phyloP scores from a whole-genome alignment of 768 basidiomycete species.

The Flagelloscypha sp. region DNA sequence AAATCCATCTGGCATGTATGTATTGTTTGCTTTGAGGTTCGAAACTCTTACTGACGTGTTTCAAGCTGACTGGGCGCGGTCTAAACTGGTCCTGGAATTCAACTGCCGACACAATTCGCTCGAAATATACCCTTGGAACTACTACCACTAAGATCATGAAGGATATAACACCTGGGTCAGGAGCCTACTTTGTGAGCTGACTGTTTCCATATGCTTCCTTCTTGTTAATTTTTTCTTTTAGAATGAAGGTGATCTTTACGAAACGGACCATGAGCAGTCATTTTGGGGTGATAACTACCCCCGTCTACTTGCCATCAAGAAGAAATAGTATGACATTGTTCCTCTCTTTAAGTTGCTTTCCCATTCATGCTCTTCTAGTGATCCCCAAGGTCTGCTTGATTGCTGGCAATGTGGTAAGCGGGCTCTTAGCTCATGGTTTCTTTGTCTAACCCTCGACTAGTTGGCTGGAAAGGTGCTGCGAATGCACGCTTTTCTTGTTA shows the following conservation, averaged over 20 bases:
- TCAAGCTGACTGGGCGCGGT: neutral
- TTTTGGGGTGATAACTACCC: slow-evolving; percentile 29
- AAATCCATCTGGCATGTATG: slow-evolving; percentile 15
- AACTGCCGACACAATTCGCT: no score
- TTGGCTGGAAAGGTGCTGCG: slow-evolving; percentile 19
- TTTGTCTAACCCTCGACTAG: slow-evolving; percentile 6
- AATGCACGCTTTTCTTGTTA: slow-evolving; percentile 15
- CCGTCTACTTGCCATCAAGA: slow-evolving; percentile 20
- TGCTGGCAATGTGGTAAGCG: slow-evolving; percentile 29
- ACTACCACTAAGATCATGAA: slow-evolving; percentile 3
- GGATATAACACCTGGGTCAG: slow-evolving; percentile 12
- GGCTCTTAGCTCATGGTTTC: slow-evolving; percentile 1
- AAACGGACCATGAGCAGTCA: slow-evolving; percentile 21
- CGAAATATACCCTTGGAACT: no score
- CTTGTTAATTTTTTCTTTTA: neutral
- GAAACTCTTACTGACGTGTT: neutral
- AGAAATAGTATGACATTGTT: slow-evolving; percentile 22
- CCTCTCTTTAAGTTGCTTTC: neutral
- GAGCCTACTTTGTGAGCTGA: slow-evolving; percentile 22
- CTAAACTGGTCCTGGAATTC: no score
- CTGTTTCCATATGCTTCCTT: neutral
- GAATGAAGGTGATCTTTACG: slow-evolving; percentile 29
- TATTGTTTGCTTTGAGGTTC: slow-evolving; percentile 12
- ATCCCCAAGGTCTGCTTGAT: slow-evolving; percentile 19
- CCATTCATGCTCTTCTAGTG: slow-evolving; percentile 10